Evolutionary conservation across 768 basidiomycete species (phyloP), one percentile per base, ranked within the genome.

Genomic region (Lactarius tabidus): DNA sequence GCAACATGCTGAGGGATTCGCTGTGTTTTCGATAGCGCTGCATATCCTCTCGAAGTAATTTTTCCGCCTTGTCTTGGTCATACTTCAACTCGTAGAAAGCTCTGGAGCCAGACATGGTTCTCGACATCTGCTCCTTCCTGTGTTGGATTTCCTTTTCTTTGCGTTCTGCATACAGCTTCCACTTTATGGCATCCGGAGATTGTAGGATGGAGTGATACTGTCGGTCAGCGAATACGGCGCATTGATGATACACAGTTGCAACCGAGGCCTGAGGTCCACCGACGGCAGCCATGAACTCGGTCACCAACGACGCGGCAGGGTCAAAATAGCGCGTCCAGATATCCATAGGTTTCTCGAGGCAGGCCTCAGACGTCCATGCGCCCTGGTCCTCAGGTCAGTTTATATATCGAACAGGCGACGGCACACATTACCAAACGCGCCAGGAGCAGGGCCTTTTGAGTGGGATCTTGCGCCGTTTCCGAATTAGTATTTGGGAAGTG

Each of bases 291-390:
- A 68, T 51, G 9, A 66, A 35, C 57, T 70, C 57, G 31, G 64
- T 51, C 45, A 79, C 71, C 33, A 80, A 70, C 1, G 69, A 54
- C 3, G 81, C 78, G 0, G 94, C 91, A 0, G 81, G 80, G 20
- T 82, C 78, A 72, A 98, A 98, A 73, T 85, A 95, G 4, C 81
- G 78, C 0, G 77, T 71, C 67, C 83, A 82, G 59, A 97, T 93
- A 33, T 87, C 83, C 18, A 81, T 78, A 0, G 94, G 86, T 55
- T 89, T 90, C 70, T 90, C 87, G 31, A 96, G 74, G 64, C 90
- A 90, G 2, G 97, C 94, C 70, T 91, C 87, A 8, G 92, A 84
- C 28, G 85, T 88, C 97, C 97, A 99, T 14, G 88, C 81, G 12
- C 96, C 97, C 94, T 98, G 61, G 15, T 17, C 38, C 9, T 17